Evolutionary conservation across 371 early-diverging fungal genomes (phyloP).

Genomic region (Mortierella sp.): DNA sequence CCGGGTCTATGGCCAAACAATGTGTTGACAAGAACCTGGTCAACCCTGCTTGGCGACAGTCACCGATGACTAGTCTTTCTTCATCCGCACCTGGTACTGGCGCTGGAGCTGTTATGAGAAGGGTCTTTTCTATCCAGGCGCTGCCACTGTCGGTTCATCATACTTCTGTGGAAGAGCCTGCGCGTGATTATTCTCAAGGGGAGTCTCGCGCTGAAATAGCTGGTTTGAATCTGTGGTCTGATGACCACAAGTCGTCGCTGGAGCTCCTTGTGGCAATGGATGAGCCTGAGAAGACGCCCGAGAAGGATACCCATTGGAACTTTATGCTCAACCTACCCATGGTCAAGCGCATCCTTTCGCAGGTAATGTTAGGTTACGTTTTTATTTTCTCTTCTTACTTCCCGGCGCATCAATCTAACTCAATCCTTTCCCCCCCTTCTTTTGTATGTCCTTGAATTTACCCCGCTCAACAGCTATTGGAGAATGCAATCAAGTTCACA

Average conservation of each 20-base stretch:
- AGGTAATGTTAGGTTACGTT: slow-evolving; percentile 21
- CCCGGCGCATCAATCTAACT: not conserved
- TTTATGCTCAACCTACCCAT: slow-evolving; percentile 44
- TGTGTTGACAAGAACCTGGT: slow-evolving; percentile 35
- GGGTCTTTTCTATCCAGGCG: not conserved
- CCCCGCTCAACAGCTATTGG: slow-evolving; percentile 20
- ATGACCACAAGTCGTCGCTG: slow-evolving; percentile 17
- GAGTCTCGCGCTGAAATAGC: slow-evolving; percentile 19
- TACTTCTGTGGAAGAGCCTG: not conserved
- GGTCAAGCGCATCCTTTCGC: slow-evolving; percentile 48
- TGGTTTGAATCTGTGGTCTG: not conserved
- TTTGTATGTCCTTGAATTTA: not conserved
- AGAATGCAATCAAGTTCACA: slow-evolving; percentile 59
- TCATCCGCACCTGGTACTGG: not conserved
- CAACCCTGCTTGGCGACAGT: slow-evolving; percentile 27
- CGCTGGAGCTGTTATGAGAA: not conserved
- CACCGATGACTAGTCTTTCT: slow-evolving; percentile 14
- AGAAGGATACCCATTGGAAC: slow-evolving; percentile 45
- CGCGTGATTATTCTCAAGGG: not conserved
- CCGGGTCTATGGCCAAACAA: slow-evolving; percentile 30
- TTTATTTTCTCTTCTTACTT: not conserved
- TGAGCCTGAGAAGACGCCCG: slow-evolving; percentile 24
- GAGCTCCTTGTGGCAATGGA: slow-evolving; percentile 40
- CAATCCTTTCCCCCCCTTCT: not conserved
- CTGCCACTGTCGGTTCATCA: not conserved